phyloP scores from a whole-genome alignment of 1,284 basidiomycete genomes.

The Austroboletus novae-zelandiae region DNA sequence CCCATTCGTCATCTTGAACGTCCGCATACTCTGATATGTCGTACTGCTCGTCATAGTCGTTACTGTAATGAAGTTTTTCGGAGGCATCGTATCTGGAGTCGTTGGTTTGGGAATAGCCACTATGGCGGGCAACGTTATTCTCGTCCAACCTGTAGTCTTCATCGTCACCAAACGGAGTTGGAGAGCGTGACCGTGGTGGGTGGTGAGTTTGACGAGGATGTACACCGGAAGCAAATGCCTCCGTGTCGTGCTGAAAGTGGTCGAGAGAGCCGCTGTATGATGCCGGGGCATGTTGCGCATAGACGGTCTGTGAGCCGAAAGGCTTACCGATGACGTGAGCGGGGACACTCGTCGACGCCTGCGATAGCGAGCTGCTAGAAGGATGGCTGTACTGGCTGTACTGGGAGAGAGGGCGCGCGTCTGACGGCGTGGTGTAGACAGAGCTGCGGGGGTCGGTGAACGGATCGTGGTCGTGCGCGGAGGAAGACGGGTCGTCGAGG shows the following conservation, averaged over 20 bases:
- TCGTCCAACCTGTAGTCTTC: slow-evolving; percentile 62
- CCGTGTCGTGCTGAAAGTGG: slow-evolving; percentile 56
- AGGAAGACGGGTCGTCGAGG: slow-evolving; percentile 26
- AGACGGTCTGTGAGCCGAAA: slow-evolving; percentile 18
- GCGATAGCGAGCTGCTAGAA: slow-evolving; percentile 24
- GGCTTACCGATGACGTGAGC: slow-evolving; percentile 23
- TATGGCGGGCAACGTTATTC: slow-evolving; percentile 53
- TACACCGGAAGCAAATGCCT: slow-evolving; percentile 64
- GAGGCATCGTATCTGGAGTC: slow-evolving; percentile 26
- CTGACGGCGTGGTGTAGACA: slow-evolving; percentile 23
- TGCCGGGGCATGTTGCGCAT: slow-evolving; percentile 22
- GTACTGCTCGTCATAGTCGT: slow-evolving; percentile 20
- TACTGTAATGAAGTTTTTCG: slow-evolving; percentile 28
- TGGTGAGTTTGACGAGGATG: slow-evolving; percentile 47
- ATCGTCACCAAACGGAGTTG: slow-evolving; percentile 67
- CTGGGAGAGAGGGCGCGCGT: slow-evolving; percentile 27
- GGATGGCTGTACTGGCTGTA: slow-evolving; percentile 23
- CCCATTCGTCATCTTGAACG: slow-evolving; percentile 20
- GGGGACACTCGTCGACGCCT: slow-evolving; percentile 14
- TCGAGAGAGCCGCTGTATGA: slow-evolving; percentile 30
- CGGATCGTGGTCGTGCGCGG: slow-evolving; percentile 25
- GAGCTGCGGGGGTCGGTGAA: slow-evolving; percentile 27
- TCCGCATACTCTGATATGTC: slow-evolving; percentile 37
- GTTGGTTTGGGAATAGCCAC: slow-evolving; percentile 36
- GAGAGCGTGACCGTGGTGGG: slow-evolving; percentile 63